Conservation (phyloP, 225 moss, liverwort and hornwort species). For the Climacium dendroides region DNA sequence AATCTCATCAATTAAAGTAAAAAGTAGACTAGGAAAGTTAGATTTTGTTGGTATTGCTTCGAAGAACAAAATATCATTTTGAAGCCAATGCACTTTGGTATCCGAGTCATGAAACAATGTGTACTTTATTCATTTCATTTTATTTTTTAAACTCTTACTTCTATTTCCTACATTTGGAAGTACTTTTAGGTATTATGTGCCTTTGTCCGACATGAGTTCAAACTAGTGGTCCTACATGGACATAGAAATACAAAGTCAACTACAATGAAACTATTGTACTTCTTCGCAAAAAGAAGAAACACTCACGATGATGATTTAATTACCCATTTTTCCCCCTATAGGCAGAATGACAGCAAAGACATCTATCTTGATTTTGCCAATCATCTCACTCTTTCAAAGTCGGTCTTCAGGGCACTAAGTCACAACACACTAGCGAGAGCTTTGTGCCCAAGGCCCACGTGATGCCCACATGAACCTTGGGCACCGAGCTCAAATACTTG, state of each 20-base stretch:
- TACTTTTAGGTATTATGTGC: background rate
- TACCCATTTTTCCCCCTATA: too few species aligned
- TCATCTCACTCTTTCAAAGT: background rate
- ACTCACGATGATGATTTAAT: too few species aligned
- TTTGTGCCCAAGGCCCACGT: background rate
- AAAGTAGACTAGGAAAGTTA: accelerated
- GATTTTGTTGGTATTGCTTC: background rate
- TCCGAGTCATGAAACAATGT: background rate
- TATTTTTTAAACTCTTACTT: background rate
- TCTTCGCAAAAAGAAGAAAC: background rate
- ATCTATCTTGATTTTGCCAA: background rate
- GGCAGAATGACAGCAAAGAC: background rate
- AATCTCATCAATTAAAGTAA: background rate
- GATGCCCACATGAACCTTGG: background rate
- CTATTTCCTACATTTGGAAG: too few species aligned
- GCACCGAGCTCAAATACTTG: background rate
- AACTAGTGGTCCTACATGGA: too few species aligned
- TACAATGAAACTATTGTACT: background rate
- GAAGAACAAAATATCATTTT: background rate
- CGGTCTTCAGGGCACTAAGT: background rate
- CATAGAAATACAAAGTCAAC: background rate
- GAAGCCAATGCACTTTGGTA: background rate
- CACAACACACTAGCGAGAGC: background rate
- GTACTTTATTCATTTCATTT: accelerated
- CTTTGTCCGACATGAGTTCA: accelerated